Conservation (phyloP, 768 basidiomycete species). For the Xerocomellus amylosporus region DNA sequence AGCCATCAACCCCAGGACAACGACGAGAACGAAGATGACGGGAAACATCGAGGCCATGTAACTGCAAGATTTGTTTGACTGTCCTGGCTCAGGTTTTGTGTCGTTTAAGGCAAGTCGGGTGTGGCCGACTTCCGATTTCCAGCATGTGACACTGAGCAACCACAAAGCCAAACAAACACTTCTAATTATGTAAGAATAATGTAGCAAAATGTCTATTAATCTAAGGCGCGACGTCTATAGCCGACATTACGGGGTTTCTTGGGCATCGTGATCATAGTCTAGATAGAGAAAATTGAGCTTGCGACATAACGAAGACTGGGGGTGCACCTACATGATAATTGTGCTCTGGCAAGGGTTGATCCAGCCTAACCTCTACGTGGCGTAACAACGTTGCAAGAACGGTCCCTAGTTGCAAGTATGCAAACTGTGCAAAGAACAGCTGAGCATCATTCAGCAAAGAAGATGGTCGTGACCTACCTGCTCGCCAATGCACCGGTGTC, state of each 20-base stretch:
- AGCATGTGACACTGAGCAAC: constrained; percentile 10
- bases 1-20: constrained; percentile 63
- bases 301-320: not conserved
- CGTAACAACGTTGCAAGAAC: constrained; percentile 79
- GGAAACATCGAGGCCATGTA: constrained; percentile 71
- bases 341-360: constrained; percentile 61
- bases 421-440: constrained; percentile 56
- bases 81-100: not conserved
- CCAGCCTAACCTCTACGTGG: constrained; percentile 69
- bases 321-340: constrained; percentile 79
- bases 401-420: constrained; percentile 88
- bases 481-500: constrained; percentile 94
- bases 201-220: constrained; percentile 30
- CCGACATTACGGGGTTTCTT: constrained; percentile 61
- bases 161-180: not conserved
- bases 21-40: constrained; percentile 61
- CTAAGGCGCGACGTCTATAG: constrained; percentile 64
- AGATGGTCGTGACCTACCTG: constrained; percentile 44
- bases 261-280: constrained; percentile 96
- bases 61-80: not conserved
- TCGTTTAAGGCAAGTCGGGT: not conserved
- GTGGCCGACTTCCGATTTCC: not conserved
- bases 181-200: not conserved
- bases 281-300: constrained; percentile 9
- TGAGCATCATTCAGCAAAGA: constrained; percentile 4